A percentile compares a stretch with the other conserved stretches of the same genome.
Evolutionary conservation across 1,284 basidiomycete species (phyloP).

Genomic region (Ceratobasidium theobromae): DNA sequence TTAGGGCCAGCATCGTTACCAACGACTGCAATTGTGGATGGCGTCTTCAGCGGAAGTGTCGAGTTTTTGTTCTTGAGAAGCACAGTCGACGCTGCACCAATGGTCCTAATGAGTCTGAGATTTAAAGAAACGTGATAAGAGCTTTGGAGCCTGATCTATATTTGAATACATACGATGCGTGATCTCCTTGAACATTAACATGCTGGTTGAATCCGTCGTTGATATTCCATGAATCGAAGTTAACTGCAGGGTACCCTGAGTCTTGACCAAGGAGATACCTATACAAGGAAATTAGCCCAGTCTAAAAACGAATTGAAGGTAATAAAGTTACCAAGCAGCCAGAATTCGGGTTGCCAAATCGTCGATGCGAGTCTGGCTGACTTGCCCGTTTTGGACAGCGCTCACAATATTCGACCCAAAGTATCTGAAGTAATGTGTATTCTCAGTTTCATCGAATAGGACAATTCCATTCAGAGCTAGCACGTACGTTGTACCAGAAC

Average conservation of each 20-base stretch:
- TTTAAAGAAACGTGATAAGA: conserved; percentile 2
- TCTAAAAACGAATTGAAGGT: not conserved
- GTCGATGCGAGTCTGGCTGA: conserved; percentile 56
- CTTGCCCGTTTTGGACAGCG: conserved; percentile 56
- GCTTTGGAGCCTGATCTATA: not conserved
- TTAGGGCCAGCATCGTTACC: conserved; percentile 43
- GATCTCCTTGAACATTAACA: conserved; percentile 67
- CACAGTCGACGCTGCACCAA: conserved; percentile 70
- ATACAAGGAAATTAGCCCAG: not conserved
- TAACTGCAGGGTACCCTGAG: conserved; percentile 55
- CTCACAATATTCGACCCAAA: conserved; percentile 57
- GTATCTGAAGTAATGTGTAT: conserved; percentile 50
- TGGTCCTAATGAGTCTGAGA: conserved; percentile 59
- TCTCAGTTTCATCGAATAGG: too few relatives aligned
- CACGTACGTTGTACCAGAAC: conserved; percentile 19
- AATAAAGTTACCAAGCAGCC: conserved; percentile 53
- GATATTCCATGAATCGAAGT: conserved; percentile 54
- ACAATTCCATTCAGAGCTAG: not conserved
- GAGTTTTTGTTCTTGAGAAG: conserved; percentile 68
- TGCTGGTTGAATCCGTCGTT: conserved; percentile 46
- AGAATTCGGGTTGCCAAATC: conserved; percentile 65
- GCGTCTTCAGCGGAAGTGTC: conserved; percentile 59
- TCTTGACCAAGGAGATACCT: conserved; percentile 66
- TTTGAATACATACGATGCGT: conserved; percentile 50
- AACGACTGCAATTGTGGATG: conserved; percentile 58